These are phyloP conservation scores for Saturnispora silvae DNA, from an alignment of 805 yeast genomes.

Conservation along the genomic window DNA sequence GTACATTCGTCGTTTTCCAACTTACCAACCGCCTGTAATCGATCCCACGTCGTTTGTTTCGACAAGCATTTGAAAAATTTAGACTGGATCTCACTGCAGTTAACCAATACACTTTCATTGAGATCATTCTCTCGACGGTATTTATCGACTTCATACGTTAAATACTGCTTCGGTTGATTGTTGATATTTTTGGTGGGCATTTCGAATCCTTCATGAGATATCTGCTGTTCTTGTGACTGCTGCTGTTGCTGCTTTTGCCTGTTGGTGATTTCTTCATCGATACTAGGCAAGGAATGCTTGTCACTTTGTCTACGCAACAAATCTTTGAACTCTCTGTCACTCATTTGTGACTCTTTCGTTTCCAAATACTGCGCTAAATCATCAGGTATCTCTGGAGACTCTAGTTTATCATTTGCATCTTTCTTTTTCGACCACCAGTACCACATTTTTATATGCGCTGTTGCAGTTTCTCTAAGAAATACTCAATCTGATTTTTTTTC, in stretches of 20 bases:
- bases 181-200: slow-evolving; percentile 8
- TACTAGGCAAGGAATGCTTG: slow-evolving; percentile 6
- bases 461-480: no score
- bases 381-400: slow-evolving; percentile 16
- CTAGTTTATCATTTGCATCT: no score
- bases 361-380: slow-evolving; percentile 21
- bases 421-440: no score
- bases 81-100: slow-evolving; percentile 27
- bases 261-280: slow-evolving; percentile 3
- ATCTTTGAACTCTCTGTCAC: slow-evolving; percentile 25
- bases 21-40: slow-evolving; percentile 12
- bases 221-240: background rate
- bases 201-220: background rate
- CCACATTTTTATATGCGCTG: no score
- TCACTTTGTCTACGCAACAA: slow-evolving; percentile 12
- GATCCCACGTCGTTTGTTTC: slow-evolving; percentile 13
- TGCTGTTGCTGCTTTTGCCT: slow-evolving; percentile 3
- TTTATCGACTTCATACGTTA: slow-evolving; percentile 16
- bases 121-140: slow-evolving; percentile 22
- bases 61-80: slow-evolving; percentile 21
- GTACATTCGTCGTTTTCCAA: slow-evolving; percentile 19
- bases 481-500: no score
- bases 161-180: slow-evolving; percentile 4
- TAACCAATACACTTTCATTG: slow-evolving; percentile 22
- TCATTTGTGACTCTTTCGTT: slow-evolving; percentile 18